Base-by-base conservation (phyloP, 805 yeast genomes). In the Candida bentonensis region DNA sequence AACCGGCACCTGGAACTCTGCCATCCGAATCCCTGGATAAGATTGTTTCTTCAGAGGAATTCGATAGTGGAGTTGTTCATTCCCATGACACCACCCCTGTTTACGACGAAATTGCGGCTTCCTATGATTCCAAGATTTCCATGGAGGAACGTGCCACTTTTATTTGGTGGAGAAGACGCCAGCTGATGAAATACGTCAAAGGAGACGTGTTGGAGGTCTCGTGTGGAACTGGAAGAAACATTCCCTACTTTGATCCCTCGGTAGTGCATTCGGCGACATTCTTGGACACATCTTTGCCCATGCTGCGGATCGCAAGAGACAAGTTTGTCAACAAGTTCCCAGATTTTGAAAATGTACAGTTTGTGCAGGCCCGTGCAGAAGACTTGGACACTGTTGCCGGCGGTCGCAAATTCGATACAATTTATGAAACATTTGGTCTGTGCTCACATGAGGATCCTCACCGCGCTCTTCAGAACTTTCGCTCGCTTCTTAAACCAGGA, bases 361-460 rank as follows among this genome's bases (percentile, higher is more conserved):
- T 83, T 60, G 94, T 89, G 1, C 86, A 82, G 42, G 96, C 95
- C 21, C 78, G 75, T 53, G 96, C 95, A 2, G 96, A 87, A 59
- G 84, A 84, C 49, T 68, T 87, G 52, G 70, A 74, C 2, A 66
- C 73, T 2, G 57, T 87, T 40, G 77, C 86, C 1, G 28, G 59
- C 20, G 60, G 58, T 21, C 58, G 56, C 48, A 78, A 78, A 56
- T 92, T 89, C 58, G 98, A 92, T 58, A 88, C 96, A 0, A 81
- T 92, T 21, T 72, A 84, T 41, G 97, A 92, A 62, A 84, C 96
- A 0, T 92, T 92, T 65, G 98, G 98, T 0, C 66, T 92, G 40
- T 92, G 98, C 63, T 88, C 97, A 0, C 96, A 92, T 57, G 81
- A 88, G 52, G 94, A 92, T 57, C 98, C 98, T 0, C 86, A 83